These are phyloP conservation scores for Leucocoprinus leucothites DNA, from an alignment of 768 basidiomycete genomes.

Conservation along the genomic window DNA sequence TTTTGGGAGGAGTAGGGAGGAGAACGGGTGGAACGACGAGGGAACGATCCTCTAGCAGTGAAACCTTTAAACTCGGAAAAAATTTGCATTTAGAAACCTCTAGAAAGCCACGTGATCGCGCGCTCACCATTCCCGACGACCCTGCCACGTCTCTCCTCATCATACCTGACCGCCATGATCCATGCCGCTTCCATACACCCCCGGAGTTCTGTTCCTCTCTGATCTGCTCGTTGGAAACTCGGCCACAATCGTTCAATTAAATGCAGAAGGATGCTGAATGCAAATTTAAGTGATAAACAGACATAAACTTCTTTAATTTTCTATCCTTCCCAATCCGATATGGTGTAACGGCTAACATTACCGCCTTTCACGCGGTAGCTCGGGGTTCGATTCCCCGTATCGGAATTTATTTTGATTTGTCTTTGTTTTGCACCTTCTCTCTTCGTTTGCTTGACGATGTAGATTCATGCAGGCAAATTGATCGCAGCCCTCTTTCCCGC, in stretches of 20 bases:
- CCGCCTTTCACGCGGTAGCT: constrained; percentile 47
- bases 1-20: constrained; percentile 6
- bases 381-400: constrained; percentile 33
- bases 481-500: too few relatives aligned
- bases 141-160: constrained; percentile 13
- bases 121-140: constrained; percentile 7
- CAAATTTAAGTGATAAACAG: too few relatives aligned
- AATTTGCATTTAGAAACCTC: constrained; percentile 8
- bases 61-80: constrained; percentile 3
- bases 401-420: constrained; percentile 13
- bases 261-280: too few relatives aligned
- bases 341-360: constrained; percentile 60
- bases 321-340: constrained; percentile 24
- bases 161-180: not conserved
- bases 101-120: constrained; percentile 17
- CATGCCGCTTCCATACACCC: not conserved
- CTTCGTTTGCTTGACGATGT: too few relatives aligned
- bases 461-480: too few relatives aligned
- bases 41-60: too few relatives aligned
- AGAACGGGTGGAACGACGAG: not conserved
- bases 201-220: constrained; percentile 9
- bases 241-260: too few relatives aligned
- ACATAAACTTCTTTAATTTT: not conserved
- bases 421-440: not conserved
- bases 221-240: too few relatives aligned